Percentiles rank a stretch among this genome's conserved stretches.
phyloP scores from a whole-genome alignment of 495 filamentous ascomycete genomes.

The Trichoderma parareesei region DNA sequence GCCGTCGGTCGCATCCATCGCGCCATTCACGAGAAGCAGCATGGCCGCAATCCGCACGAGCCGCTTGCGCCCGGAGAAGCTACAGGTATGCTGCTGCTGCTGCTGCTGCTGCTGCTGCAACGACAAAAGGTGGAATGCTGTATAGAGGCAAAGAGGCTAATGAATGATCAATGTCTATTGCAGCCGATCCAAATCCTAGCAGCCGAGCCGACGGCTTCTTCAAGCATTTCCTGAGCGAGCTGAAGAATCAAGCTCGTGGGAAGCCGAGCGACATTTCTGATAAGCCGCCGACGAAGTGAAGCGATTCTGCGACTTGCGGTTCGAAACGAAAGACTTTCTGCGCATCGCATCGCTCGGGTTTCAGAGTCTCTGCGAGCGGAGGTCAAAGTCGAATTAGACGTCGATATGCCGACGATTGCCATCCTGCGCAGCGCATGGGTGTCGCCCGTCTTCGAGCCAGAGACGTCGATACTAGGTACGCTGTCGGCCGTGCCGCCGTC shows the following conservation, averaged over 20 bases:
- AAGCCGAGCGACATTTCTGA: constrained; percentile 20
- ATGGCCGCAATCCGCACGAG: constrained; percentile 34
- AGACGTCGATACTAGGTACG: no score
- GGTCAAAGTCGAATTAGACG: neutral
- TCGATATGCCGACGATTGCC: neutral
- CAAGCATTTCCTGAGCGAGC: constrained; percentile 29
- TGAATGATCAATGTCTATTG: neutral
- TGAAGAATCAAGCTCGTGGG: constrained; percentile 30
- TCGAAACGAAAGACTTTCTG: neutral
- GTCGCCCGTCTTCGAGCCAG: no score
- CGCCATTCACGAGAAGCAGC: constrained; percentile 27
- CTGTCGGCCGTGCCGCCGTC: no score
- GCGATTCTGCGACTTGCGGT: neutral
- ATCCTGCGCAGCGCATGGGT: neutral
- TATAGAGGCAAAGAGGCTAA: neutral
- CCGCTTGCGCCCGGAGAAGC: constrained; percentile 36
- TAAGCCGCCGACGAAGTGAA: constrained; percentile 18
- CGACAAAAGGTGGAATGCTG: neutral
- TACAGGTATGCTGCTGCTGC: constrained; percentile 22
- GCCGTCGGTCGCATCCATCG: constrained; percentile 33
- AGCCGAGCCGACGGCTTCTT: constrained; percentile 20
- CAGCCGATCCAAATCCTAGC: constrained; percentile 13
- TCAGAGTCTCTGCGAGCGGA: neutral
- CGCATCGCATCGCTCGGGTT: no score
- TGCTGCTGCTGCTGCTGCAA: neutral